These are phyloP conservation scores for Trametes maxima DNA, from an alignment of 768 basidiomycete species.

Conservation along the genomic window DNA sequence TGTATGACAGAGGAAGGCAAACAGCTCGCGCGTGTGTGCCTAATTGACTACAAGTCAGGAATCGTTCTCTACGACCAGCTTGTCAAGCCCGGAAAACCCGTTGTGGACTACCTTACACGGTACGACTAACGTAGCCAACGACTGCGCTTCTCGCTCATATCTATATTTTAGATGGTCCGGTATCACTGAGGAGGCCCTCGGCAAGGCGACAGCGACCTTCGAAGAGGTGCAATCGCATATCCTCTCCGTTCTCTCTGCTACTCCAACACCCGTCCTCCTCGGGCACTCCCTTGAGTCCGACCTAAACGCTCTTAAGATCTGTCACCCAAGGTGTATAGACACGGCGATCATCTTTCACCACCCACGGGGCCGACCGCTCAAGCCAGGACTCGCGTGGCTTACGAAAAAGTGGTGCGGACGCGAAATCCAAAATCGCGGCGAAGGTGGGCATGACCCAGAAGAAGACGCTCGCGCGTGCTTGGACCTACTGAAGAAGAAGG, in stretches of 20 bases:
- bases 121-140: slow-evolving; percentile 34
- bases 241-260: slow-evolving; percentile 58
- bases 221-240: slow-evolving; percentile 75
- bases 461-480: slow-evolving; percentile 92
- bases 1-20: slow-evolving; percentile 90
- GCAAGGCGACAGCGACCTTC: slow-evolving; percentile 73
- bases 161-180: slow-evolving; percentile 76
- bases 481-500: slow-evolving; percentile 81
- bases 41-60: slow-evolving; percentile 76
- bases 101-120: slow-evolving; percentile 93
- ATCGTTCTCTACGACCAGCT: slow-evolving; percentile 84
- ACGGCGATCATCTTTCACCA: slow-evolving; percentile 91
- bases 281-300: slow-evolving; percentile 98
- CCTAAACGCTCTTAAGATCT: slow-evolving; percentile 82
- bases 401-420: slow-evolving; percentile 90
- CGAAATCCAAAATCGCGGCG: slow-evolving; percentile 85
- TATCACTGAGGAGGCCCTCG: slow-evolving; percentile 77
- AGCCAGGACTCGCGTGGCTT: slow-evolving; percentile 96
- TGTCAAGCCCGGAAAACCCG: slow-evolving; percentile 83
- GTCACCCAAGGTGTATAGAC: slow-evolving; percentile 88
- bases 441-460: slow-evolving; percentile 90
- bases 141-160: not conserved
- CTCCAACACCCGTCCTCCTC: slow-evolving; percentile 75
- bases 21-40: slow-evolving; percentile 81
- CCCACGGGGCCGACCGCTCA: slow-evolving; percentile 89